Conservation (phyloP, 2,329 filamentous ascomycete genomes). For the Microdochium trichocladiopsis region DNA sequence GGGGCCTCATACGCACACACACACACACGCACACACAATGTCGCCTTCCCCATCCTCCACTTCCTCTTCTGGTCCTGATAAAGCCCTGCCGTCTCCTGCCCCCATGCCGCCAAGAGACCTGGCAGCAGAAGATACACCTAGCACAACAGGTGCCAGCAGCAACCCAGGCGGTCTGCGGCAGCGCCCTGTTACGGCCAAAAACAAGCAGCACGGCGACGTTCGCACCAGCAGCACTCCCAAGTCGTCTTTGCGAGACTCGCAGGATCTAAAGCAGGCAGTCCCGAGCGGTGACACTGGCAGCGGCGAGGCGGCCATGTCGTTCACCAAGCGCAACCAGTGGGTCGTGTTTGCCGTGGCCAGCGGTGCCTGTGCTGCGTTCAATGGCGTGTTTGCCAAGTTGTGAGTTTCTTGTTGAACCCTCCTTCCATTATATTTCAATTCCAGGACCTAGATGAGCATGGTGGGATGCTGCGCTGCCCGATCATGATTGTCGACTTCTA, state of each 20-base stretch:
- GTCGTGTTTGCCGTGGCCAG: slow-evolving; percentile 65
- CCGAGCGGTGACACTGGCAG: too few relatives aligned
- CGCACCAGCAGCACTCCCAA: too few relatives aligned
- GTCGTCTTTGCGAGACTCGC: too few relatives aligned
- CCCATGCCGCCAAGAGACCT: background rate
- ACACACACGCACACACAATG: background rate
- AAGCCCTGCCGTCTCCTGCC: background rate
- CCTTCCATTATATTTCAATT: too few relatives aligned
- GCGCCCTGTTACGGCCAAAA: slow-evolving; percentile 1
- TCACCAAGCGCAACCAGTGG: slow-evolving; percentile 40
- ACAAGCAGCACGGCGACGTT: too few relatives aligned
- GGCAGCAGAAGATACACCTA: background rate
- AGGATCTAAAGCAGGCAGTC: too few relatives aligned
- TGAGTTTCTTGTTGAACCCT: slow-evolving; percentile 30
- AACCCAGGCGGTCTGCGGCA: slow-evolving; percentile 5
- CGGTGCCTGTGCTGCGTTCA: slow-evolving; percentile 72
- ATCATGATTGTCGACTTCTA: too few relatives aligned
- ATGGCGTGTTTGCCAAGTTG: slow-evolving; percentile 80
- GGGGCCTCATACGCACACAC: too few relatives aligned
- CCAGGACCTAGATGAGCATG: too few relatives aligned
- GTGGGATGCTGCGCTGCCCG: too few relatives aligned
- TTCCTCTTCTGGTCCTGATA: background rate
- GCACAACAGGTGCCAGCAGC: slow-evolving; percentile 3
- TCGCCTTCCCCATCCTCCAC: background rate
- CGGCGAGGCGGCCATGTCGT: slow-evolving; percentile 13